These are phyloP conservation scores for Talaromyces proteolyticus DNA, from an alignment of 495 filamentous ascomycete genomes.

Conservation along the genomic window DNA sequence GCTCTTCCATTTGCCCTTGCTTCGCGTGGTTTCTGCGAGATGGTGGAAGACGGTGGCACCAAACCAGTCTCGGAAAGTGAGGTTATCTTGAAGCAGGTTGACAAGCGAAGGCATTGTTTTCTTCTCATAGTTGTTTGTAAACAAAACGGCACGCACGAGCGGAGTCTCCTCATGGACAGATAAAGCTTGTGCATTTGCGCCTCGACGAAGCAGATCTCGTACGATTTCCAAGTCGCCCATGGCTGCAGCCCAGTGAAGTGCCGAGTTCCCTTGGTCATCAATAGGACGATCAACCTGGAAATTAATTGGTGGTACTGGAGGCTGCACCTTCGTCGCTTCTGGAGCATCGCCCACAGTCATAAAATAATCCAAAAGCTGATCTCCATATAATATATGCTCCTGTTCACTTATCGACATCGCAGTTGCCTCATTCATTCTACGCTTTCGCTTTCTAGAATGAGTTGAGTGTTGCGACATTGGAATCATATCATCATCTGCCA, in stretches of 20 bases:
- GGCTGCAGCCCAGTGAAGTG: slow-evolving; percentile 94
- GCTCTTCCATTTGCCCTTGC: slow-evolving; percentile 71
- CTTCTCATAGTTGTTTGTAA: slow-evolving; percentile 94
- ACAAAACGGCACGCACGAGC: slow-evolving; percentile 87
- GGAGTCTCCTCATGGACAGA: slow-evolving; percentile 87
- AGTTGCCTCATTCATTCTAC: slow-evolving; percentile 49
- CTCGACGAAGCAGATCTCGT: slow-evolving; percentile 70
- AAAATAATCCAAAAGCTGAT: slow-evolving; percentile 92
- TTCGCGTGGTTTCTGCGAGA: slow-evolving; percentile 75
- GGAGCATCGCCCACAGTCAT: slow-evolving; percentile 69
- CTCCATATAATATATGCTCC: slow-evolving; percentile 82
- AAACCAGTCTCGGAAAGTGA: slow-evolving; percentile 67
- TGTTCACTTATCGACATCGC: slow-evolving; percentile 65
- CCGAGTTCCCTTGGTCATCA: slow-evolving; percentile 82
- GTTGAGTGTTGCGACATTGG: slow-evolving; percentile 60
- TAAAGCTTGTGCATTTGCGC: slow-evolving; percentile 56
- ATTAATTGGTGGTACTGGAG: slow-evolving; percentile 71
- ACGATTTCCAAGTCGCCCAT: slow-evolving; percentile 96
- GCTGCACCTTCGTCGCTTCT: slow-evolving; percentile 47
- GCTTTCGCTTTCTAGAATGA: slow-evolving; percentile 73
- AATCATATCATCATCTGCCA: slow-evolving; percentile 72
- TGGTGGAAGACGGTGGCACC: slow-evolving; percentile 89
- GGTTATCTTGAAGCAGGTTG: slow-evolving; percentile 68
- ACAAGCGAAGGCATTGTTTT: slow-evolving; percentile 77
- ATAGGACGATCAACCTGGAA: slow-evolving; percentile 86